Evolutionary conservation across 2,329 filamentous ascomycete species (phyloP).

Genomic region (Lachnellula hyalina): DNA sequence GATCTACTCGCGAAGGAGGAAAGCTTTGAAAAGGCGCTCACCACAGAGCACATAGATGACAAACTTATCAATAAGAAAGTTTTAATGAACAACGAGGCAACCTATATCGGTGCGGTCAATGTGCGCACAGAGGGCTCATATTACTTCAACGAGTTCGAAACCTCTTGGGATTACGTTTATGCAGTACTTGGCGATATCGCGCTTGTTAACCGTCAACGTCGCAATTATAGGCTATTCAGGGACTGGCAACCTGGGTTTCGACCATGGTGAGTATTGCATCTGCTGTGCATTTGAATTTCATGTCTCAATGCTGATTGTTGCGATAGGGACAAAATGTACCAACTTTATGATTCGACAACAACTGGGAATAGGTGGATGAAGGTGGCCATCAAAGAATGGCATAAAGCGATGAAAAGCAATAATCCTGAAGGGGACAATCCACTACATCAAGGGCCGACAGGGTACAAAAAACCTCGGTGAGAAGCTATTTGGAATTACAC

Average conservation of each 20-base stretch:
- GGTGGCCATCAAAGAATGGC: neutral
- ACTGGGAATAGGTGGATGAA: conserved; percentile 1
- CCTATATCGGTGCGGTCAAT: neutral
- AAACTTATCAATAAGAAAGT: conserved; percentile 19
- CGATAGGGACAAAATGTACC: neutral
- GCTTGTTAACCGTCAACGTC: conserved; percentile 12
- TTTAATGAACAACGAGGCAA: conserved; percentile 1
- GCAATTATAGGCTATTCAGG: conserved; percentile 11
- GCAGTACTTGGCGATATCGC: conserved; percentile 3
- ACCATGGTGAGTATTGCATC: conserved; percentile 12
- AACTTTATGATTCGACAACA: conserved; percentile 5
- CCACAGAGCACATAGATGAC: conserved; percentile 6
- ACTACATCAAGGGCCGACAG: neutral
- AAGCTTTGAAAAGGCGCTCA: conserved; percentile 1
- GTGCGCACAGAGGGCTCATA: neutral
- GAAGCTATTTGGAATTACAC: conserved; percentile 2
- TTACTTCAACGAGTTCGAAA: neutral
- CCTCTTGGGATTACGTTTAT: neutral
- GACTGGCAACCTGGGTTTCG: conserved; percentile 9
- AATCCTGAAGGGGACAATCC: neutral
- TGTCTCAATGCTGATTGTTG: neutral
- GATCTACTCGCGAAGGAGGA: conserved; percentile 5
- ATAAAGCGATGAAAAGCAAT: neutral
- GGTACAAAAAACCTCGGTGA: neutral
- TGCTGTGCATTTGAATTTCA: neutral